A percentile compares a stretch with the other conserved stretches of the same genome.
Conservation (phyloP, 495 filamentous ascomycete species). For the Copromyces sp. region DNA sequence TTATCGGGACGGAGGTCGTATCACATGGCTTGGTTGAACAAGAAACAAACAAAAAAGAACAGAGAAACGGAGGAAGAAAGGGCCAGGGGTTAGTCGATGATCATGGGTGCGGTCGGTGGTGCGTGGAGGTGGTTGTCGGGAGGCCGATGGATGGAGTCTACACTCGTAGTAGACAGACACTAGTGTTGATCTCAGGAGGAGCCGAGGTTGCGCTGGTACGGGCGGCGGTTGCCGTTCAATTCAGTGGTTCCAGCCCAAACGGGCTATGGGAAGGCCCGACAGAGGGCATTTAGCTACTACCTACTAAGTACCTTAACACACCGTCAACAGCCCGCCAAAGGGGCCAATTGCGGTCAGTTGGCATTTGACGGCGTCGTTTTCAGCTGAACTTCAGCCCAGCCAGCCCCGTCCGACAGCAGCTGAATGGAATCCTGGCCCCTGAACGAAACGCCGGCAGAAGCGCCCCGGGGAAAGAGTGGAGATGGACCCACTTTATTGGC, state of each 20-base stretch:
- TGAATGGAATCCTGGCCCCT: neutral
- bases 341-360: neutral
- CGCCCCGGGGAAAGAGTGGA: neutral
- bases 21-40: neutral
- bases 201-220: conserved; percentile 7
- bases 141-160: neutral
- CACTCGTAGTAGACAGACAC: too few relatives aligned
- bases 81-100: neutral
- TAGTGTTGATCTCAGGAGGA: conserved; percentile 1
- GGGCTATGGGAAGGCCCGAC: neutral
- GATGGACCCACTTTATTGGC: neutral
- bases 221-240: neutral
- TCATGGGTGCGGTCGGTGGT: neutral
- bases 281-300: neutral
- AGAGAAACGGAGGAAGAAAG: neutral
- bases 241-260: neutral
- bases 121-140: neutral
- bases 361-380: neutral
- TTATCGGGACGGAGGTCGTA: neutral
- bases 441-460: neutral
- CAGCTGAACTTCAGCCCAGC: neutral
- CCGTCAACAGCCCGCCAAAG: neutral
- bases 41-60: neutral
- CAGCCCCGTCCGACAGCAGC: neutral
- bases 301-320: neutral